Evolutionary conservation across 371 early-diverging fungal species (phyloP).

Genomic region (Coemansia sp.): DNA sequence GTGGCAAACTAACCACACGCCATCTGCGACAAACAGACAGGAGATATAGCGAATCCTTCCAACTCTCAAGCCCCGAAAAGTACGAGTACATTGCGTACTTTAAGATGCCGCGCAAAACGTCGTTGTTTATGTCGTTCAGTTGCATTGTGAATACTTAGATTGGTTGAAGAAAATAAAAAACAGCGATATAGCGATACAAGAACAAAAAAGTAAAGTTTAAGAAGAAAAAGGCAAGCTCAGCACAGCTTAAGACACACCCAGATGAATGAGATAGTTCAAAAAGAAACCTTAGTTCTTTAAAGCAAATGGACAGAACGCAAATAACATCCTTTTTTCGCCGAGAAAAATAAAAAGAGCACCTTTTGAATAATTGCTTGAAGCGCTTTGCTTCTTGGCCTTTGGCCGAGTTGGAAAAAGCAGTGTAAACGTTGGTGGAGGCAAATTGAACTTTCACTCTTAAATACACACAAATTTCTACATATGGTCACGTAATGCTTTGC

Average conservation of each 20-base stretch:
- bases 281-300: not conserved
- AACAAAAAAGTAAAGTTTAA: not conserved
- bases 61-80: conserved; percentile 7
- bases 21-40: conserved; percentile 13
- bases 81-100: not conserved
- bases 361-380: too few relatives aligned
- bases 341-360: too few relatives aligned
- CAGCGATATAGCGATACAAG: not conserved
- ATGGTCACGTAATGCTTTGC: not conserved
- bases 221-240: too few relatives aligned
- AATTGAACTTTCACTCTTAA: not conserved
- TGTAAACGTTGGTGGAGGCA: too few relatives aligned
- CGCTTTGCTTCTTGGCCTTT: too few relatives aligned
- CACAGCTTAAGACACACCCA: not conserved
- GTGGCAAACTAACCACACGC: not conserved
- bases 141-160: not conserved
- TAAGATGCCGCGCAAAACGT: conserved; percentile 1
- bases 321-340: too few relatives aligned
- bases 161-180: not conserved
- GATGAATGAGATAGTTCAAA: not conserved
- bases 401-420: too few relatives aligned
- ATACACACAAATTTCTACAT: too few relatives aligned
- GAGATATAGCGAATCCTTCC: not conserved
- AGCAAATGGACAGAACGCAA: too few relatives aligned
- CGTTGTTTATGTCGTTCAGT: conserved; percentile 1